Conservation (phyloP, 495 filamentous ascomycete genomes). For the Ascobolus immersus region DNA sequence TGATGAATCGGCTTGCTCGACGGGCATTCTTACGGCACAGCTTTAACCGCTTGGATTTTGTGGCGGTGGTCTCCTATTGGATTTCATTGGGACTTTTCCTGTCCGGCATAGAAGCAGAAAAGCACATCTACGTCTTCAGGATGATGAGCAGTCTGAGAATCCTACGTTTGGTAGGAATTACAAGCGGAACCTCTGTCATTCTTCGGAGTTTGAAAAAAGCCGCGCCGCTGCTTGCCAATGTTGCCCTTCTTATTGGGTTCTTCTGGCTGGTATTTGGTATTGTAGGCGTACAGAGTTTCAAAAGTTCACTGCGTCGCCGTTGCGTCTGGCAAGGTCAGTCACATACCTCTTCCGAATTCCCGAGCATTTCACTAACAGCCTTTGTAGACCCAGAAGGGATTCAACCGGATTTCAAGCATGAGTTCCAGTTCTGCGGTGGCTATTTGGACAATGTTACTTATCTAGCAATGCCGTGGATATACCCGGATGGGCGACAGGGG, state of each 20-base stretch:
- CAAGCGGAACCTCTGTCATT: conserved; percentile 80
- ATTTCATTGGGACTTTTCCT: conserved; percentile 51
- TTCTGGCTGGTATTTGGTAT: conserved; percentile 99
- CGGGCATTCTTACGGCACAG: conserved; percentile 82
- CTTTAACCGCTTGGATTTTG: conserved; percentile 86
- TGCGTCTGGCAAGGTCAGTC: conserved; percentile 58
- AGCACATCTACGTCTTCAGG: conserved; percentile 67
- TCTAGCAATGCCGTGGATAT: conserved; percentile 37
- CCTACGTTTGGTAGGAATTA: conserved; percentile 62
- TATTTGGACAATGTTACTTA: conserved; percentile 37
- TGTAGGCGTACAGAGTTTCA: conserved; percentile 90
- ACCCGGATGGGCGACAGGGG: conserved; percentile 20
- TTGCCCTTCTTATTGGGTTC: conserved; percentile 87
- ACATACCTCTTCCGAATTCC: conserved; percentile 6
- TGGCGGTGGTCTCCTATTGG: conserved; percentile 94
- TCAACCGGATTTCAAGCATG: conserved; percentile 24
- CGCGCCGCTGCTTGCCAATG: conserved; percentile 75
- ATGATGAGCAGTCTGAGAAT: conserved; percentile 93
- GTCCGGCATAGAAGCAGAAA: conserved; percentile 34
- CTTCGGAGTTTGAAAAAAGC: conserved; percentile 86
- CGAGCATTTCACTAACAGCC: conserved; percentile 8
- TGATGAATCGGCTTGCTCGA: conserved; percentile 53
- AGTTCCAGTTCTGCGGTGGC: conserved; percentile 64
- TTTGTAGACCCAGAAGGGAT: conserved; percentile 17
- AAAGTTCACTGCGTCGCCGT: conserved; percentile 64